Base-by-base conservation (phyloP, 768 basidiomycete genomes). In the Lactarius tabidus region DNA sequence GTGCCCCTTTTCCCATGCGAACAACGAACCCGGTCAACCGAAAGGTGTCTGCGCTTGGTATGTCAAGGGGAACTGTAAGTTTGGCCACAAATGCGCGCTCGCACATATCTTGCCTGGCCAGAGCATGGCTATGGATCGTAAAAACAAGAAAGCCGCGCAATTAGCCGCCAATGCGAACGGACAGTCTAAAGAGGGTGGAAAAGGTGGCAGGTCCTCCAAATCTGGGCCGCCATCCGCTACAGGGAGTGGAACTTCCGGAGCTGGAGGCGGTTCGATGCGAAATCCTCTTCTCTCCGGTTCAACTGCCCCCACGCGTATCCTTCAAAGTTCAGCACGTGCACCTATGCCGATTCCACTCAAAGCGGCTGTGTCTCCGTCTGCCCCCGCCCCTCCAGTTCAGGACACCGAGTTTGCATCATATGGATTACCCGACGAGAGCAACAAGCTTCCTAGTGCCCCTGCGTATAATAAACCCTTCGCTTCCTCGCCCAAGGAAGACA, bases 81-180 rank as follows among this genome's bases (percentile, higher is more conserved):
- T 89, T 68, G 88, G 82, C 7, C 86, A 80, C 71, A 82, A 98
- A 74, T 95, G 96, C 71, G 96, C 96, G 3, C 85, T 98, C 43
- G 95, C 95, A 1, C 96, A 98, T 74, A 81, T 99, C 60, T 81
- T 95, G 9, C 96, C 96, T 1, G 96, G 95, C 10, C 94, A 98
- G 78, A 88, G 83, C 72, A 90, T 95, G 86, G 84, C 89, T 8
- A 95, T 96, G 92, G 96, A 98, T 73, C 80, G 95, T 70, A 96
- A 97, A 83, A 98, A 98, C 80, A 98, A 98, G 80, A 93, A 93
- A 74, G 87, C 90, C 17, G 92, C 92, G 0, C 91, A 93, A 71
- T 74, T 83, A 35, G 85, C 87, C 3, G 78, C 79, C 7, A 78
- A 74, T 17, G 74, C 79, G 28, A 75, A 74, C 58, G 71, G 75